Conservation (phyloP, 805 yeast species). For the Allodekkera sacchari region DNA sequence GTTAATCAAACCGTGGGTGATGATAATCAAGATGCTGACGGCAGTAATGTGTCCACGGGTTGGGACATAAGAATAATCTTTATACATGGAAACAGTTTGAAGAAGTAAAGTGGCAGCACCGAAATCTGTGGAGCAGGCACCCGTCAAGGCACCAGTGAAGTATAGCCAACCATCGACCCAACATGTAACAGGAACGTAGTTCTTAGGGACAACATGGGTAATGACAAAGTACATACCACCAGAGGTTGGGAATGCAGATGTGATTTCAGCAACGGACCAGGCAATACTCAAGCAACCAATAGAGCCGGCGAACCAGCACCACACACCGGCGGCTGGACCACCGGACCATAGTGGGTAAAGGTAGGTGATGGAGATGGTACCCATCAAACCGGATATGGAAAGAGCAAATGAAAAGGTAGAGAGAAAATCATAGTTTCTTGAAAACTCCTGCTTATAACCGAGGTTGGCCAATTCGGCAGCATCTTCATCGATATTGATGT, state of each 20-base stretch:
- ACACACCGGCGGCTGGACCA: slow-evolving; percentile 55
- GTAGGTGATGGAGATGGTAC: slow-evolving; percentile 50
- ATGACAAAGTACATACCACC: slow-evolving; percentile 45
- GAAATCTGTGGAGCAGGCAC: slow-evolving; percentile 44
- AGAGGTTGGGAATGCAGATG: slow-evolving; percentile 44
- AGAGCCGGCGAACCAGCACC: slow-evolving; percentile 56
- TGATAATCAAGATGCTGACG: slow-evolving; percentile 40
- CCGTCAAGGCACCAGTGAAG: slow-evolving; percentile 39
- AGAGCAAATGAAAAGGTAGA: slow-evolving; percentile 60
- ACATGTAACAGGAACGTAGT: slow-evolving; percentile 42
- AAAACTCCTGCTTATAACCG: slow-evolving; percentile 57
- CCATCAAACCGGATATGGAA: slow-evolving; percentile 57
- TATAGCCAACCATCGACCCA: slow-evolving; percentile 50
- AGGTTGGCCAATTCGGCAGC: slow-evolving; percentile 30
- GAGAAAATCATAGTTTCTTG: slow-evolving; percentile 47
- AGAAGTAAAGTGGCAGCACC: slow-evolving; percentile 42
- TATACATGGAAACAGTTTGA: slow-evolving; percentile 34
- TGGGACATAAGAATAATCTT: slow-evolving; percentile 30
- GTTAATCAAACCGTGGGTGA: slow-evolving; percentile 41
- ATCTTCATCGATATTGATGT: slow-evolving; percentile 16
- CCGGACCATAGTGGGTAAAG: slow-evolving; percentile 40
- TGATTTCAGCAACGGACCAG: slow-evolving; percentile 39
- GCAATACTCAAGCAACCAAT: slow-evolving; percentile 48
- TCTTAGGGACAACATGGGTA: slow-evolving; percentile 39
- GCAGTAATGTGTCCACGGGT: slow-evolving; percentile 40